These are phyloP conservation scores for Syzygium aqueum DNA, from an alignment of 345 rosid genomes.

Conservation along the genomic window DNA sequence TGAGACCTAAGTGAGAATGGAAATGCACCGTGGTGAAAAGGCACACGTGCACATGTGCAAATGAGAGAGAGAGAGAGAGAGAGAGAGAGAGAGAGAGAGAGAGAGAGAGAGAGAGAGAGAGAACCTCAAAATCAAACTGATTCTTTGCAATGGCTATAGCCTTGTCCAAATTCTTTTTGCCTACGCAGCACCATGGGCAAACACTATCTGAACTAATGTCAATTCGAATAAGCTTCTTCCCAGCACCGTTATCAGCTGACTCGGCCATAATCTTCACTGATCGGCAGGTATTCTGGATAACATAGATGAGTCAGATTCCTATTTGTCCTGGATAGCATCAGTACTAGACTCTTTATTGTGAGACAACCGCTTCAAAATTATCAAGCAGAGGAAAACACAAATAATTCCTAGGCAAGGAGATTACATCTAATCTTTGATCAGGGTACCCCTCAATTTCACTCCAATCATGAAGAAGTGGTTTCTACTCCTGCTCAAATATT, in stretches of 20 bases:
- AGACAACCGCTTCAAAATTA: not conserved
- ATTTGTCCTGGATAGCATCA: not conserved
- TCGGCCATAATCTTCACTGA: conserved; percentile 36
- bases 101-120: not conserved
- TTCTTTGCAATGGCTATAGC: conserved; percentile 60
- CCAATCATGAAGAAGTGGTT: not conserved
- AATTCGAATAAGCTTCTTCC: conserved; percentile 49
- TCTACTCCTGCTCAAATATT: conserved; percentile 1
- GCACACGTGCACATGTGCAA: not conserved
- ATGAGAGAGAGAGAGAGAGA: not conserved
- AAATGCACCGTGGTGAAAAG: not conserved
- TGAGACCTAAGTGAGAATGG: not conserved
- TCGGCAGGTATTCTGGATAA: conserved; percentile 7
- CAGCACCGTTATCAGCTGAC: conserved; percentile 23
- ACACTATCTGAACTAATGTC: conserved; percentile 80
- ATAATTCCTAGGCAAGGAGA: not conserved
- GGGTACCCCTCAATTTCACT: not conserved
- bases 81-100: not conserved
- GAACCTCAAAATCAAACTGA: conserved; percentile 63
- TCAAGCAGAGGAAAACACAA: not conserved
- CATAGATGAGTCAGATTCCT: not conserved
- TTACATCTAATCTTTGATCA: not conserved
- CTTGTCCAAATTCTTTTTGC: conserved; percentile 73
- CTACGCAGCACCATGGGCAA: conserved; percentile 86
- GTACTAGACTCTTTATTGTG: not conserved